A percentile compares a stretch with the other conserved stretches of the same genome.
Evolutionary conservation across 1,139 yeast species (phyloP).

Genomic region (Sugiyamaella sp.): DNA sequence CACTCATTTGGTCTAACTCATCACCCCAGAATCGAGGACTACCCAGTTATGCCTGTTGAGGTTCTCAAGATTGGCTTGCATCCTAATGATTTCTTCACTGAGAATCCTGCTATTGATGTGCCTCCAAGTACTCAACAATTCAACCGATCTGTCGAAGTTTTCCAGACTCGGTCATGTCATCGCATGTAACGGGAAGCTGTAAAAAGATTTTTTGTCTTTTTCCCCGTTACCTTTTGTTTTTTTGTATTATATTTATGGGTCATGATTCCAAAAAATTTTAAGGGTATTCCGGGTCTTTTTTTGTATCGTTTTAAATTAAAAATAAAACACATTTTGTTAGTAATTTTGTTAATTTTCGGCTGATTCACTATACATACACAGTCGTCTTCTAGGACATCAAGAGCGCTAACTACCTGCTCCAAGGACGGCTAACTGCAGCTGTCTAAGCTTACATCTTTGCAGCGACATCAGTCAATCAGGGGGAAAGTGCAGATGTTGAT

Average conservation of each 20-base stretch:
- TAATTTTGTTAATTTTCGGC: too few species aligned
- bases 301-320: background rate
- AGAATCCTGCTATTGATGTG: conserved; percentile 80
- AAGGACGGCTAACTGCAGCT: background rate
- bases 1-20: conserved; percentile 87
- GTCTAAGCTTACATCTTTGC: background rate
- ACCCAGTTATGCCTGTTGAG: conserved; percentile 93
- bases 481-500: too few species aligned
- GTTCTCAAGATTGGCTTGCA: conserved; percentile 61
- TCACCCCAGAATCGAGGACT: conserved; percentile 85
- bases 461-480: background rate
- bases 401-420: too few species aligned
- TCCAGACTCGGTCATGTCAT: conserved; percentile 42
- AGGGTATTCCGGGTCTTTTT: conserved; percentile 15
- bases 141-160: conserved; percentile 64
- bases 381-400: too few species aligned
- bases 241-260: conserved; percentile 14
- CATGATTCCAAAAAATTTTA: conserved; percentile 11
- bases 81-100: conserved; percentile 79
- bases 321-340: background rate
- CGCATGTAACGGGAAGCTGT: conserved; percentile 19
- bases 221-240: conserved; percentile 9
- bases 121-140: conserved; percentile 73
- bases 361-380: too few species aligned
- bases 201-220: conserved; percentile 6